Evolutionary conservation across 208 protist genomes (phyloP).

Genomic region (Leishmania turanica): DNA sequence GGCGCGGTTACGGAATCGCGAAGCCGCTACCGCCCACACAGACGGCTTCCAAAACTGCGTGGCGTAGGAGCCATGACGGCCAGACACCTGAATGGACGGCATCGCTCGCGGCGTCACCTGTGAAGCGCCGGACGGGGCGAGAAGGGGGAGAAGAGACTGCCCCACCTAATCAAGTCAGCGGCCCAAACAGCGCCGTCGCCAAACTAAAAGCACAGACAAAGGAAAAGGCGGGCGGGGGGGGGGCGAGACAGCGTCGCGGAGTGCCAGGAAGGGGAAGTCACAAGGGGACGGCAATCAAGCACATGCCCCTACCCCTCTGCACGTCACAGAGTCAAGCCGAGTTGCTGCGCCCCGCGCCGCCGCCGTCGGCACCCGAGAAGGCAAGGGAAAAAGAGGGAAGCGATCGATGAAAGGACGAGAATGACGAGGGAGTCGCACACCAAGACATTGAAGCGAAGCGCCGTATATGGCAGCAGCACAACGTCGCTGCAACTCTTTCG

Average conservation of each 20-base stretch:
- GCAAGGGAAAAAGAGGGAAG: neutral
- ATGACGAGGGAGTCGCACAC: neutral
- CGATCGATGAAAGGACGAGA: neutral
- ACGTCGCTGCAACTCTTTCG: neutral
- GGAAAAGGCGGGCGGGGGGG: no score
- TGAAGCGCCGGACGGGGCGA: neutral
- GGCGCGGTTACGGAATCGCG: constrained; percentile 39
- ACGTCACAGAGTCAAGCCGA: neutral
- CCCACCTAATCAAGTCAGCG: neutral
- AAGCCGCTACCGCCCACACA: constrained; percentile 10
- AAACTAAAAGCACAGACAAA: neutral
- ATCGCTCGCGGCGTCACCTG: constrained; percentile 18
- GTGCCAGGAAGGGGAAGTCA: no score
- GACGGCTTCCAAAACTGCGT: constrained; percentile 69
- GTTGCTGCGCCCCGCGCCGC: neutral
- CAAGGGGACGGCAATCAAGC: neutral
- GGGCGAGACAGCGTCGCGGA: neutral
- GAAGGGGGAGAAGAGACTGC: neutral
- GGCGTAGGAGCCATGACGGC: constrained; percentile 74
- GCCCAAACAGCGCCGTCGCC: neutral
- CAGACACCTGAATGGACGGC: constrained; percentile 48
- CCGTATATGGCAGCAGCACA: neutral
- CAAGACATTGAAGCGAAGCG: neutral
- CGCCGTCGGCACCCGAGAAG: neutral
- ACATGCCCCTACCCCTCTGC: neutral